Evolutionary conservation across 1,139 yeast species (phyloP).

Genomic region (Suhomyces wounanorum): DNA sequence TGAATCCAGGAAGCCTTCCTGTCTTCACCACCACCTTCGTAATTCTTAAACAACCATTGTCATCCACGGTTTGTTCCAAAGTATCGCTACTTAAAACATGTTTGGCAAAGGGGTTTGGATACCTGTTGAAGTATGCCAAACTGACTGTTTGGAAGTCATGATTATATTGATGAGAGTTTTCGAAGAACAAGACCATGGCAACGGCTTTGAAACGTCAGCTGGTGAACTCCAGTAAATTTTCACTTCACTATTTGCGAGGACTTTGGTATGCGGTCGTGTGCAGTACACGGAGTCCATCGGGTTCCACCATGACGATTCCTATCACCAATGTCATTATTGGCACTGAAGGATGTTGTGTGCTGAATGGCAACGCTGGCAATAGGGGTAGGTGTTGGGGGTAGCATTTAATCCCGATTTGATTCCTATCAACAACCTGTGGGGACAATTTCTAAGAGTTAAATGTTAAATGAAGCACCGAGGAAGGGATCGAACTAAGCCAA

Average conservation of each 20-base stretch:
- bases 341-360: too few species aligned
- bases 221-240: constrained; percentile 7
- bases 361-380: too few species aligned
- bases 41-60: constrained; percentile 65
- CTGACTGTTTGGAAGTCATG: constrained; percentile 75
- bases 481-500: too few species aligned
- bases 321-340: too few species aligned
- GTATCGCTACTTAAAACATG: constrained; percentile 90
- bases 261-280: constrained; percentile 11
- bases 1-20: constrained; percentile 82
- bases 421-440: too few species aligned
- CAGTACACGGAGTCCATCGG: constrained; percentile 1
- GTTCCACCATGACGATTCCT: not conserved
- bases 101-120: constrained; percentile 88
- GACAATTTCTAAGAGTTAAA: too few species aligned
- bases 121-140: constrained; percentile 78
- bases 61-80: constrained; percentile 57
- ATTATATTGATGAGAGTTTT: constrained; percentile 54
- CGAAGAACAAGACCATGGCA: constrained; percentile 67
- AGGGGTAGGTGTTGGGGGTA: too few species aligned
- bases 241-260: constrained; percentile 5
- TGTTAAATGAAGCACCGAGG: too few species aligned
- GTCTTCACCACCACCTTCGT: constrained; percentile 76
- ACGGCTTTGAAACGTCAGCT: not conserved
- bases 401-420: too few species aligned